Percentiles rank a stretch among this genome's conserved stretches.
phyloP scores from a whole-genome alignment of 768 basidiomycete genomes.

The Neoboletus subvelutipes region DNA sequence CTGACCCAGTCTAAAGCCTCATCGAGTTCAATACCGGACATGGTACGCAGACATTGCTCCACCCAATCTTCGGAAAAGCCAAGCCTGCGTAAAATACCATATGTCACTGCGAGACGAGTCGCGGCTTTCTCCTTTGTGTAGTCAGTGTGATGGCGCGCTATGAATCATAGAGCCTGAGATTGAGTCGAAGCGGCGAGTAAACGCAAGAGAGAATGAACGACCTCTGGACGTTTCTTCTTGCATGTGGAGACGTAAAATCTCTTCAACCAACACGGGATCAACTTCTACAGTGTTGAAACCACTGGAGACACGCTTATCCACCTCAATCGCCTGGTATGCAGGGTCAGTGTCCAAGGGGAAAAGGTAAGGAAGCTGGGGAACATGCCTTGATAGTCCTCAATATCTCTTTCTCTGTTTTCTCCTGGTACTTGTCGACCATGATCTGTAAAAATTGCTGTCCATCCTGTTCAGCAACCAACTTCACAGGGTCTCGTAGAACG shows the following conservation, averaged over 20 bases:
- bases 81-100: conserved; percentile 74
- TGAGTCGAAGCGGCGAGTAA: conserved; percentile 1
- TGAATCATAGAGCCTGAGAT: neutral
- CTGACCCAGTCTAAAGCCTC: conserved; percentile 90
- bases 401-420: conserved; percentile 87
- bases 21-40: conserved; percentile 74
- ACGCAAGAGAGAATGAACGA: neutral
- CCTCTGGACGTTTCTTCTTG: conserved; percentile 37
- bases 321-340: conserved; percentile 59
- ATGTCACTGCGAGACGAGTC: conserved; percentile 71
- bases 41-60: conserved; percentile 64
- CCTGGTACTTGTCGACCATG: conserved; percentile 79
- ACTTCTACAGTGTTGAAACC: conserved; percentile 62
- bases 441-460: conserved; percentile 64
- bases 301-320: conserved; percentile 72
- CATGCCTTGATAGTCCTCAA: conserved; percentile 65
- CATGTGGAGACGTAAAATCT: conserved; percentile 54
- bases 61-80: conserved; percentile 73
- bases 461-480: conserved; percentile 37
- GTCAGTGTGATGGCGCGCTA: conserved; percentile 34
- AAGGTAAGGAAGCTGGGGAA: neutral
- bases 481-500: conserved; percentile 22
- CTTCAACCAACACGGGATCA: conserved; percentile 55
- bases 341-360: neutral
- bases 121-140: conserved; percentile 72